phyloP scores from a whole-genome alignment of 257 asterid genomes.

The Solanum clarkiae region DNA sequence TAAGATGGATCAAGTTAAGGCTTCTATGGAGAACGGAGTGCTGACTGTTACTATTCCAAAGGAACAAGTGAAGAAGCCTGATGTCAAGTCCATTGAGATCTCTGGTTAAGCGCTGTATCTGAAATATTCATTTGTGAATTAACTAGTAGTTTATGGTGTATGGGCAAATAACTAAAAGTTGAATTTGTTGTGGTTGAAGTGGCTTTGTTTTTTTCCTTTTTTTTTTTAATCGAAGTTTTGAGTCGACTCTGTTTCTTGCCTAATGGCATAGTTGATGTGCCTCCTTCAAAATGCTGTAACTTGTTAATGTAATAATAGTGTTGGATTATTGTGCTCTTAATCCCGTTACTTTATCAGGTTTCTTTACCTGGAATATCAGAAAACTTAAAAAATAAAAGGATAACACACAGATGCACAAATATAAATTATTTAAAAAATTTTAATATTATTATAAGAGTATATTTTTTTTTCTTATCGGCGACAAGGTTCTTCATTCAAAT shows the following conservation, averaged over 20 bases:
- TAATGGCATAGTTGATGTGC: background rate
- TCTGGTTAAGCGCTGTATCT: background rate
- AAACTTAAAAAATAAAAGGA: no score
- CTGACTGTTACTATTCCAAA: background rate
- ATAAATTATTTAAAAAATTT: no score
- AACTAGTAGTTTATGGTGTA: background rate
- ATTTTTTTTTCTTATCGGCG: no score
- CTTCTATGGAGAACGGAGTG: background rate
- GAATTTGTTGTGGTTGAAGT: background rate
- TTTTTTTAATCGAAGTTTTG: background rate
- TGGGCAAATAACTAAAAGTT: background rate
- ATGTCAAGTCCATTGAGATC: background rate
- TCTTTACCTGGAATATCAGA: no score
- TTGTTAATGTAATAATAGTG: no score
- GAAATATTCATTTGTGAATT: background rate
- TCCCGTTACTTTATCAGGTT: no score
- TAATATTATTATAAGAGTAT: no score
- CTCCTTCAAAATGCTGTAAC: background rate
- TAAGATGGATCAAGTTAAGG: background rate
- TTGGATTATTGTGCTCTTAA: no score
- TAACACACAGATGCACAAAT: no score
- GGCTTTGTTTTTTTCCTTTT: background rate
- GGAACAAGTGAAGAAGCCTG: background rate
- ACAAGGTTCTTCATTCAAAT: no score
- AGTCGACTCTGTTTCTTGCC: background rate